A percentile compares a stretch with the other conserved stretches of the same genome.
Evolutionary conservation across 108 stramenopile genomes (phyloP).

Genomic region (Nannochloropsis granulata): DNA sequence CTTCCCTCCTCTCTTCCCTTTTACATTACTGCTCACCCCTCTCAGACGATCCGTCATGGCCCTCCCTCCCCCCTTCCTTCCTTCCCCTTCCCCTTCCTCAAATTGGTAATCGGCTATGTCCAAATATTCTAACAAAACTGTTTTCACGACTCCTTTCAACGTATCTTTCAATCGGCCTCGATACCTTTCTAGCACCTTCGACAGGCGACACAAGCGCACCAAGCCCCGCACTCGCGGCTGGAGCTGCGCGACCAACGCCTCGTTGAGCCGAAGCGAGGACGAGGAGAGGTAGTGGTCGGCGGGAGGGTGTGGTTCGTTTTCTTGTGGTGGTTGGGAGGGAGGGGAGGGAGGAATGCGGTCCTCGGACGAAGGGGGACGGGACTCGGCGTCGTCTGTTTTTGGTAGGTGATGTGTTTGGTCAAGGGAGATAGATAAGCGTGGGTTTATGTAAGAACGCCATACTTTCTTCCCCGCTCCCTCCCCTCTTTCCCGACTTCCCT

Average conservation of each 20-base stretch:
- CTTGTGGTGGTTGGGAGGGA: not conserved
- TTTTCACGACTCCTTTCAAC: slow-evolving; percentile 20
- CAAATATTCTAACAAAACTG: slow-evolving; percentile 19
- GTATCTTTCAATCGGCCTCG: slow-evolving; percentile 2
- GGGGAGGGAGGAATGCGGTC: not conserved
- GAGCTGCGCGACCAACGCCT: not conserved
- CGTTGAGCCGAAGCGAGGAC: not conserved
- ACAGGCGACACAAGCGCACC: slow-evolving; percentile 11
- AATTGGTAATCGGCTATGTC: not conserved
- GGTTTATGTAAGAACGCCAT: too few species aligned
- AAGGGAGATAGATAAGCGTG: too few species aligned
- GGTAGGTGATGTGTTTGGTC: too few species aligned
- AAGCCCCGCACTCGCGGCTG: slow-evolving; percentile 3
- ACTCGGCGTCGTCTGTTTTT: not conserved
- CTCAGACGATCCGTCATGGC: not conserved
- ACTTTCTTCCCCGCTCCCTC: too few species aligned
- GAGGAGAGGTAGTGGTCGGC: too few species aligned
- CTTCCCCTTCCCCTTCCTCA: not conserved
- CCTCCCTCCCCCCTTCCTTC: not conserved
- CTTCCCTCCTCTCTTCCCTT: not conserved
- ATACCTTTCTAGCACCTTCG: slow-evolving; percentile 5
- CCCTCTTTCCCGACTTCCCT: too few species aligned
- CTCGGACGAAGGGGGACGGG: not conserved
- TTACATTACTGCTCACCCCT: not conserved
- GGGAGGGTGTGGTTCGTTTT: not conserved